Percentiles rank a stretch among this genome's conserved stretches.
Conservation (phyloP, 1,284 basidiomycete genomes). For the Pseudozyma sp. region DNA sequence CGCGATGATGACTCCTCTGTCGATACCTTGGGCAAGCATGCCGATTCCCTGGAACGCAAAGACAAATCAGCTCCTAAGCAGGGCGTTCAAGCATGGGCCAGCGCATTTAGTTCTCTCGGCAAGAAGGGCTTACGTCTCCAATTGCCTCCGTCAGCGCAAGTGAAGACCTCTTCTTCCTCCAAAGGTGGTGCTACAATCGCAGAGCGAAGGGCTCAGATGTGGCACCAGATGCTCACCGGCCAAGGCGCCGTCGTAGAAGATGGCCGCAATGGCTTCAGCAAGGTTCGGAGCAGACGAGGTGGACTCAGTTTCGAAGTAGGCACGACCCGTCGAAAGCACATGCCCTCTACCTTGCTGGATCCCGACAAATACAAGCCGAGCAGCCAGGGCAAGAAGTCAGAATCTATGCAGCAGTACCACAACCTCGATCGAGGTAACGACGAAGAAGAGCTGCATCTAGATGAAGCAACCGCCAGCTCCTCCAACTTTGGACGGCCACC, state of each 20-base stretch:
- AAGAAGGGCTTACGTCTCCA: conserved; percentile 20
- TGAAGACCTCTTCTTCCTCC: conserved; percentile 6
- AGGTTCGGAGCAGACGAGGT: conserved; percentile 32
- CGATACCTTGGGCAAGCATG: not conserved
- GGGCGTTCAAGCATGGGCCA: conserved; percentile 34
- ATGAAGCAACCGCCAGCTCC: not conserved
- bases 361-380: conserved; percentile 14
- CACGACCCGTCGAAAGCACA: conserved; percentile 18
- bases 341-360: conserved; percentile 29
- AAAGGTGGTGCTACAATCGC: conserved; percentile 46
- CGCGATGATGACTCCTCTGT: not conserved
- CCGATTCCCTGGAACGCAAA: not conserved
- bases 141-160: conserved; percentile 5
- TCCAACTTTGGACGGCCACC: conserved; percentile 7
- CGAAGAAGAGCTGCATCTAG: not conserved
- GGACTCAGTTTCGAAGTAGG: conserved; percentile 48
- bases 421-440: not conserved
- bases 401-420: not conserved
- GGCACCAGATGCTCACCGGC: conserved; percentile 26
- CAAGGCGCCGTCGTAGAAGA: conserved; percentile 41
- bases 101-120: conserved; percentile 19
- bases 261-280: conserved; percentile 24
- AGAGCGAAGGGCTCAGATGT: conserved; percentile 54
- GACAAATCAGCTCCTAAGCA: conserved; percentile 12
- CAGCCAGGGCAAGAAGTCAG: conserved; percentile 2